phyloP scores from a whole-genome alignment of 2,329 filamentous ascomycete species.

The Pseudogymnoascus destructans region DNA sequence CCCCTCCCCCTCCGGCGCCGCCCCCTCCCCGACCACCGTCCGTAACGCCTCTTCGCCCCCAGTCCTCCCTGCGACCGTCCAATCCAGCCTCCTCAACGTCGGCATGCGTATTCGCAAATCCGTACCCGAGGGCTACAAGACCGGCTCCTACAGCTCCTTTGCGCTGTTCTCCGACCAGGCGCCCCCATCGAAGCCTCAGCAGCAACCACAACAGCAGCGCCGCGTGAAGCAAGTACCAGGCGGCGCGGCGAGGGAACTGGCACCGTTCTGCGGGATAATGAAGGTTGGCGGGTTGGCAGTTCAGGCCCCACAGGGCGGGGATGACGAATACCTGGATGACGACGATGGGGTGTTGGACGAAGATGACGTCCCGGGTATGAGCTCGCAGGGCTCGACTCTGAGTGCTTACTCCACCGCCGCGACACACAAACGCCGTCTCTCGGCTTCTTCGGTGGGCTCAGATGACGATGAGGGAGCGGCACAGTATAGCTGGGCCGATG shows the following conservation, averaged over 20 bases:
- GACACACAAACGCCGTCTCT: background rate
- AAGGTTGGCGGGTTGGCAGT: constrained; percentile 56
- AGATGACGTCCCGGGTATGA: constrained; percentile 19
- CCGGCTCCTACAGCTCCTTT: constrained; percentile 40
- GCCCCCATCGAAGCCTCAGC: constrained; percentile 18
- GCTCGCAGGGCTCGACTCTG: constrained; percentile 17
- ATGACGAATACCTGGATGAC: constrained; percentile 32
- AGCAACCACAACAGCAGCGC: constrained; percentile 3
- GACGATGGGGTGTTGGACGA: constrained; percentile 24
- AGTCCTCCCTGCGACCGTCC: constrained; percentile 49
- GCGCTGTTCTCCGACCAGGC: constrained; percentile 35
- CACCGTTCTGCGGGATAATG: constrained; percentile 71
- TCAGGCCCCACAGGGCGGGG: constrained; percentile 30
- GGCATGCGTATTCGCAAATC: constrained; percentile 93
- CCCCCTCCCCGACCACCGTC: constrained; percentile 29
- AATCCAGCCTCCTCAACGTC: constrained; percentile 76
- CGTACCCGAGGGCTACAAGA: constrained; percentile 90
- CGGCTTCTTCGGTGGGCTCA: background rate
- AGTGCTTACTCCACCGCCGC: constrained; percentile 1
- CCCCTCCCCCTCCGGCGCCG: constrained; percentile 19
- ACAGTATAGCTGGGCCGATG: constrained; percentile 3
- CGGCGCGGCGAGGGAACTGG: constrained; percentile 43
- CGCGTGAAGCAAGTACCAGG: constrained; percentile 13
- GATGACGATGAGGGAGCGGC: constrained; percentile 15
- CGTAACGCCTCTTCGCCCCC: constrained; percentile 34